Evolutionary conservation across 352 stramenopile genomes (phyloP).

Genomic region (Globisporangium yorkense): DNA sequence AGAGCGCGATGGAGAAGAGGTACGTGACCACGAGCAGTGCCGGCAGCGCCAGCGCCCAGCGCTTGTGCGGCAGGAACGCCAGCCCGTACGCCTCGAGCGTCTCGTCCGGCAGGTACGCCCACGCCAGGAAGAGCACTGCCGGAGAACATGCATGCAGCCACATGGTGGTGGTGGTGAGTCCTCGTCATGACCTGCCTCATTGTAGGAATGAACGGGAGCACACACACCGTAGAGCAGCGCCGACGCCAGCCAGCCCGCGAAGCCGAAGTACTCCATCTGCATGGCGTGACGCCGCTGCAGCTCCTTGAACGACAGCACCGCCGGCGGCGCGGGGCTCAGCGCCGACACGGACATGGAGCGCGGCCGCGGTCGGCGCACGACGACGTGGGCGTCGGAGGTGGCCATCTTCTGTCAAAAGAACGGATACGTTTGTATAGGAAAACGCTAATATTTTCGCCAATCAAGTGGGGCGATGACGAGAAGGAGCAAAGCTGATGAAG

Average conservation of each 20-base stretch:
- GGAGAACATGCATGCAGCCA: neutral
- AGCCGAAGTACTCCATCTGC: conserved; percentile 85
- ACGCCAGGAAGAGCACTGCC: conserved; percentile 80
- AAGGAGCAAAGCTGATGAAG: too few relatives aligned
- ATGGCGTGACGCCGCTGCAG: conserved; percentile 73
- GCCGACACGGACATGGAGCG: conserved; percentile 10
- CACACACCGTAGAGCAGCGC: conserved; percentile 63
- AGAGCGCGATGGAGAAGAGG: conserved; percentile 75
- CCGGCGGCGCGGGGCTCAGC: conserved; percentile 10
- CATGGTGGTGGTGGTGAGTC: too few relatives aligned
- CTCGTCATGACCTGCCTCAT: neutral
- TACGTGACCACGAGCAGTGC: conserved; percentile 79
- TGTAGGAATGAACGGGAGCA: neutral
- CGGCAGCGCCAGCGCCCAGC: conserved; percentile 86
- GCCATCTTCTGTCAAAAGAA: too few relatives aligned
- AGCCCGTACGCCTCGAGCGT: conserved; percentile 75
- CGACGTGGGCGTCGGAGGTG: neutral
- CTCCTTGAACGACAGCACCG: conserved; percentile 70
- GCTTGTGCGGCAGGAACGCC: conserved; percentile 88
- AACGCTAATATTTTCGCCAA: too few relatives aligned
- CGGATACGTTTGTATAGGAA: too few relatives aligned
- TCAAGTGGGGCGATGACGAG: too few relatives aligned
- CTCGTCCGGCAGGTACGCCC: conserved; percentile 82
- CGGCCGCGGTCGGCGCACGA: neutral
- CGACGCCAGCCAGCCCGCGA: conserved; percentile 78